Evolutionary conservation across 2,329 filamentous ascomycete species (phyloP).

Genomic region (Zymoseptoria brevis): DNA sequence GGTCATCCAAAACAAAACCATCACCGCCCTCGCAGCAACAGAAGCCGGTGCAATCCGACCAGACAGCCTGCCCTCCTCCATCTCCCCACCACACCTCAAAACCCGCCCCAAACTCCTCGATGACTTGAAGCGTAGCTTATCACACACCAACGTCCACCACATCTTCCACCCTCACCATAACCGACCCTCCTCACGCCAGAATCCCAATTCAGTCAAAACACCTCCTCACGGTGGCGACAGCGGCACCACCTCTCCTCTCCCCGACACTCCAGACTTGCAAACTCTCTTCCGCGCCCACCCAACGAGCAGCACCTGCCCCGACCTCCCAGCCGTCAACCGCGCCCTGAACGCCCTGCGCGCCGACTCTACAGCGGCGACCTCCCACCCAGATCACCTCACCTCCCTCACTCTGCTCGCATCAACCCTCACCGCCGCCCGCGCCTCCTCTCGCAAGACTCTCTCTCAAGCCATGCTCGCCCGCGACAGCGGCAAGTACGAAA

Average conservation of each 20-base stretch:
- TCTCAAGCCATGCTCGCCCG: slow-evolving; percentile 18
- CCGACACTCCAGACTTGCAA: slow-evolving; percentile 13
- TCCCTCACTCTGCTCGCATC: slow-evolving; percentile 8
- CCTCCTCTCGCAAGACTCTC: slow-evolving; percentile 13
- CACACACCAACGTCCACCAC: neutral
- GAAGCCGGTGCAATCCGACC: neutral
- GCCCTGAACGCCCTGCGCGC: slow-evolving; percentile 12
- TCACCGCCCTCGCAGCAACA: neutral
- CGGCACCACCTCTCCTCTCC: slow-evolving; percentile 1
- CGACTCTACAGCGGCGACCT: neutral
- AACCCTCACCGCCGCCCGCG: slow-evolving; percentile 9
- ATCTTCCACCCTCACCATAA: neutral
- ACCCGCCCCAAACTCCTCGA: neutral
- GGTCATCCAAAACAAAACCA: neutral
- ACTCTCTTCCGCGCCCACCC: slow-evolving; percentile 11
- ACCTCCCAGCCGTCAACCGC: slow-evolving; percentile 14
- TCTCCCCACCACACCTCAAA: neutral
- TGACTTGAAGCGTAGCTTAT: neutral
- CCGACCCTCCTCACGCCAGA: too few relatives aligned
- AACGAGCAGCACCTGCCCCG: slow-evolving; percentile 3
- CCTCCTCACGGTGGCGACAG: neutral
- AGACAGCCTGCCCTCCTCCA: neutral
- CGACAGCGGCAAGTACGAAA: slow-evolving; percentile 10
- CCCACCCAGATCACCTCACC: slow-evolving; percentile 1
- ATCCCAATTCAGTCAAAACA: neutral